phyloP scores from a whole-genome alignment of 2,329 filamentous ascomycete genomes.

The Berkeleyomyces rouxiae region DNA sequence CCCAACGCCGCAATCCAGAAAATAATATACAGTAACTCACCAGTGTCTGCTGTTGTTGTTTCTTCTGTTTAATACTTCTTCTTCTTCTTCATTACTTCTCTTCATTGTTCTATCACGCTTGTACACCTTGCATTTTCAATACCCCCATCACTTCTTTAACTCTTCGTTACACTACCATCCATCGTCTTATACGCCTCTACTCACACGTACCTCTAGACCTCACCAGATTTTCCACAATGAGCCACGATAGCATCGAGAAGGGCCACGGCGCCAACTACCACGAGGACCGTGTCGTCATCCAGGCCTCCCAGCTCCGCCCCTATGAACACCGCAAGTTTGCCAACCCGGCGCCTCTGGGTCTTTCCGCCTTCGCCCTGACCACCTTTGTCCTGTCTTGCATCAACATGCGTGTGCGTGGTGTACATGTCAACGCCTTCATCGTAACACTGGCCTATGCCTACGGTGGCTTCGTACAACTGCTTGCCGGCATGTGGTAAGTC shows the following conservation, averaged over 20 bases:
- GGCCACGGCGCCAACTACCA: constrained; percentile 10
- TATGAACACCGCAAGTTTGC: constrained; percentile 54
- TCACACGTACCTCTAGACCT: constrained; percentile 9
- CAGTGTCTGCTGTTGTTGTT: neutral
- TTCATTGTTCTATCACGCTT: neutral
- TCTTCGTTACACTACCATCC: neutral
- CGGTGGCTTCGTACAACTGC: constrained; percentile 61
- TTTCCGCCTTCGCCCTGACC: constrained; percentile 65
- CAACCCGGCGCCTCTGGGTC: constrained; percentile 63
- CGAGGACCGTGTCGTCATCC: constrained; percentile 24
- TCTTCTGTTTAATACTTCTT: neutral
- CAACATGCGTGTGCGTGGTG: constrained; percentile 49
- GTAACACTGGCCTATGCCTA: constrained; percentile 56
- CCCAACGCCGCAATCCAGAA: neutral
- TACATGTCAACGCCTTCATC: constrained; percentile 47
- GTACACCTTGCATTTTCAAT: neutral
- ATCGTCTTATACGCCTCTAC: constrained; percentile 6
- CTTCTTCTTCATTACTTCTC: neutral
- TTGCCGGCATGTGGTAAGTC: constrained; percentile 72
- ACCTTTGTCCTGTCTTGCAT: constrained; percentile 64
- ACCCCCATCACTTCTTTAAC: neutral
- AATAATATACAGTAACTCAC: neutral
- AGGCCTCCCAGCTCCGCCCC: constrained; percentile 50
- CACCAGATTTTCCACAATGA: constrained; percentile 13
- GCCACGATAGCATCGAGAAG: constrained; percentile 12